phyloP scores from a whole-genome alignment of 2,329 filamentous ascomycete genomes.

The Cercospora sojina region DNA sequence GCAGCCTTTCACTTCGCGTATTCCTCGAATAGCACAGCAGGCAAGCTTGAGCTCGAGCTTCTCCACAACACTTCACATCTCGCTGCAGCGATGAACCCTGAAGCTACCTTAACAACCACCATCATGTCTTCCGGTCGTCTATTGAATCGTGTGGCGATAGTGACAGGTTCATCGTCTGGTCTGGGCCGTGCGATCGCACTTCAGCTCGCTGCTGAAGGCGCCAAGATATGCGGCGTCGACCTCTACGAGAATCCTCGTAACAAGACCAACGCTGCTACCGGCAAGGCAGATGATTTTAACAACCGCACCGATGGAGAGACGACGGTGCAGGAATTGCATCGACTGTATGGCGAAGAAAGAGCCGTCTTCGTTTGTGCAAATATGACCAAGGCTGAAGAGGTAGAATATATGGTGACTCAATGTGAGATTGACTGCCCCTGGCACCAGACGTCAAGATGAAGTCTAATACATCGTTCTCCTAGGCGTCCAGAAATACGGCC shows the following conservation, averaged over 20 bases:
- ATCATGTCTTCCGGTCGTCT: constrained; percentile 18
- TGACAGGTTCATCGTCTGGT: constrained; percentile 35
- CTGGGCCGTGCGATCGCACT: constrained; percentile 37
- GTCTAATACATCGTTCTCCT: constrained; percentile 17
- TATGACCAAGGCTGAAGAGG: constrained; percentile 34
- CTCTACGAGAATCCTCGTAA: constrained; percentile 34
- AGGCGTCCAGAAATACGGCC: constrained; percentile 34
- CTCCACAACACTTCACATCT: neutral
- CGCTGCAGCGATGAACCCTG: neutral
- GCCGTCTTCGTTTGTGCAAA: constrained; percentile 37
- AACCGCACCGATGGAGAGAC: constrained; percentile 29
- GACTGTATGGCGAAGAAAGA: constrained; percentile 18
- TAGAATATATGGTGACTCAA: constrained; percentile 22
- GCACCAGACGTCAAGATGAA: neutral
- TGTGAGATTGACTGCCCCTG: neutral
- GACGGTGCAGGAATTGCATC: constrained; percentile 22
- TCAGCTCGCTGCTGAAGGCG: constrained; percentile 34
- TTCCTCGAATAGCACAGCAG: neutral
- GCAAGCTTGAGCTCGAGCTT: neutral
- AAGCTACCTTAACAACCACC: neutral
- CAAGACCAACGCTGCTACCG: constrained; percentile 32
- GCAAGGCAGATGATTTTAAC: constrained; percentile 36
- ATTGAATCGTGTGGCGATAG: constrained; percentile 25
- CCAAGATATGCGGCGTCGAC: constrained; percentile 36
- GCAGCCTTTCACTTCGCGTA: neutral